phyloP scores from a whole-genome alignment of 345 rosid species.

The Passiflora organensis region DNA sequence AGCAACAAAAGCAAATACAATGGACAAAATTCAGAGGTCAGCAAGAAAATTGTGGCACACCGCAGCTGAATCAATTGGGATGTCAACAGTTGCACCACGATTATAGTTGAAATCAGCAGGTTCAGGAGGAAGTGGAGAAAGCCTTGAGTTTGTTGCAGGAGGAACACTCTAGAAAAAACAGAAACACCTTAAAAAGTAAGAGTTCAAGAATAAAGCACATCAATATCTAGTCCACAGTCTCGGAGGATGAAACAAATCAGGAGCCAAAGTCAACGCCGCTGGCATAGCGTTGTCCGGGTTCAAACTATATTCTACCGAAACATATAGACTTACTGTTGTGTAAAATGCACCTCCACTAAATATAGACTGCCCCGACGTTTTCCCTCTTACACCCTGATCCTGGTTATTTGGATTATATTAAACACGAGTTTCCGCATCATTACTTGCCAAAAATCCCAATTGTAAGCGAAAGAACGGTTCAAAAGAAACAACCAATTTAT shows the following conservation, averaged over 20 bases:
- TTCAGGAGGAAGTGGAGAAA: no score
- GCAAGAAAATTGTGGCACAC: slow-evolving; percentile 11
- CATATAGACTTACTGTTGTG: slow-evolving; percentile 37
- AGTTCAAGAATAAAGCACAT: neutral
- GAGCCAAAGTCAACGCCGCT: no score
- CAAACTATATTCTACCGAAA: neutral
- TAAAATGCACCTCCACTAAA: slow-evolving; percentile 47
- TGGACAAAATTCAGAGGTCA: slow-evolving; percentile 5
- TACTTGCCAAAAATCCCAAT: no score
- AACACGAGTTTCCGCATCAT: neutral
- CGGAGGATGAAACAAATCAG: no score
- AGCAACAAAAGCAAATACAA: neutral
- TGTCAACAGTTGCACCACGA: slow-evolving; percentile 31
- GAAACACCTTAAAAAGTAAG: neutral
- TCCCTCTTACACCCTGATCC: slow-evolving; percentile 50
- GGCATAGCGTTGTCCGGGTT: no score
- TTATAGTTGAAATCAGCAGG: slow-evolving; percentile 28
- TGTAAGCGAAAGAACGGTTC: no score
- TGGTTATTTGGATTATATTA: slow-evolving; percentile 12
- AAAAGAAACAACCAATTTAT: no score
- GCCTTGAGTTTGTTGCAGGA: slow-evolving; percentile 28
- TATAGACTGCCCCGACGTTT: slow-evolving; percentile 37
- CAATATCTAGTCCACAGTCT: neutral
- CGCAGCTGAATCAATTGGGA: slow-evolving; percentile 27
- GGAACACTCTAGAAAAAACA: slow-evolving; percentile 18